These are phyloP conservation scores for Plenodomus lindquistii DNA, from an alignment of 2,329 filamentous ascomycete genomes.

Conservation along the genomic window DNA sequence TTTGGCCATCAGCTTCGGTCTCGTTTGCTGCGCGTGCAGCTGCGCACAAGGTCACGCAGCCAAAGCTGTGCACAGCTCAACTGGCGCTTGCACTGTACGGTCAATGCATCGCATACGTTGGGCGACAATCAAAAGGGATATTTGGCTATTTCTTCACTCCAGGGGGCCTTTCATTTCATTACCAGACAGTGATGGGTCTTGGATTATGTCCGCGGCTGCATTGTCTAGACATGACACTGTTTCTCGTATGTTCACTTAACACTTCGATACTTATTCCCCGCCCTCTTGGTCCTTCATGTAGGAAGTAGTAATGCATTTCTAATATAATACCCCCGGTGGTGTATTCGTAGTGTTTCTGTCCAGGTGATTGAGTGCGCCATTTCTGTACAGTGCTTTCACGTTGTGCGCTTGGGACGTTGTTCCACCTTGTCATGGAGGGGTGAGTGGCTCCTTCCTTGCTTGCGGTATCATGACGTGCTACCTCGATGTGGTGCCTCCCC, in stretches of 20 bases:
- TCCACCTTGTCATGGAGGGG: no score
- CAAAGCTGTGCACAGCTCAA: conserved; percentile 29
- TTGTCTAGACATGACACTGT: conserved; percentile 40
- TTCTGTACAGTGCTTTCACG: neutral
- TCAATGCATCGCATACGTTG: conserved; percentile 31
- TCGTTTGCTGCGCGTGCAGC: conserved; percentile 26
- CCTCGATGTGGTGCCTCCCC: neutral
- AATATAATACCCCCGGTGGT: conserved; percentile 42
- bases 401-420: neutral
- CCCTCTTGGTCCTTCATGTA: conserved; percentile 44
- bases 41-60: conserved; percentile 11
- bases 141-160: conserved; percentile 37
- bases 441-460: neutral
- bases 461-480: neutral
- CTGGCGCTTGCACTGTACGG: conserved; percentile 40
- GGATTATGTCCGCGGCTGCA: conserved; percentile 22
- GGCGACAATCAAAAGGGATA: conserved; percentile 24
- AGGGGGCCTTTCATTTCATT: conserved; percentile 28
- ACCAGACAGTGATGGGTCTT: conserved; percentile 30
- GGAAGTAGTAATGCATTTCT: conserved; percentile 48
- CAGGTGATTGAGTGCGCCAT: neutral
- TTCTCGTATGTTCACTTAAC: conserved; percentile 48
- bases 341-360: neutral
- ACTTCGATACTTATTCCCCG: conserved; percentile 48
- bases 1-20: conserved; percentile 9